Conservation (phyloP, 257 asterid genomes). For the Przewalskia tangutica region DNA sequence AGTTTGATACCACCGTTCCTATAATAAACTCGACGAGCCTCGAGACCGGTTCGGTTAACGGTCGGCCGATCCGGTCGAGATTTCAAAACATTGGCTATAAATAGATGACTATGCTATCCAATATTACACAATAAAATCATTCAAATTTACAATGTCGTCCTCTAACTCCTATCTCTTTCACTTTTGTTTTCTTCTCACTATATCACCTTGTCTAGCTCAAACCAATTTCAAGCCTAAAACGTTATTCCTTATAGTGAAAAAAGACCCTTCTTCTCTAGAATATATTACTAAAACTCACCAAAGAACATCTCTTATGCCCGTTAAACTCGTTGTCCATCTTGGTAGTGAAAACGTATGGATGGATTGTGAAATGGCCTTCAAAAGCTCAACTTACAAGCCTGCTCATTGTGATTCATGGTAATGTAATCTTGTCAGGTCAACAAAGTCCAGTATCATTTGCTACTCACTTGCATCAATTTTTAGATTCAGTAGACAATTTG, state of each 20-base stretch:
- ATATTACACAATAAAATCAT: no score
- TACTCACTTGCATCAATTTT: neutral
- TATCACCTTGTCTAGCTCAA: neutral
- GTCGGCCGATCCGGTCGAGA: no score
- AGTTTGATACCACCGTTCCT: no score
- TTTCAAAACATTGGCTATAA: no score
- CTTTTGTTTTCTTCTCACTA: neutral
- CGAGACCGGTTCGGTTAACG: no score
- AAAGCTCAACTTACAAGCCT: neutral
- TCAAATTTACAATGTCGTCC: no score
- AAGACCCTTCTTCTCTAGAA: neutral
- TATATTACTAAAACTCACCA: neutral
- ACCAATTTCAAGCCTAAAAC: neutral
- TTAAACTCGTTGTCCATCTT: neutral
- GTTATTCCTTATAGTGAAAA: neutral
- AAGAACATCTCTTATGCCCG: neutral
- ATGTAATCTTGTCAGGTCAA: neutral
- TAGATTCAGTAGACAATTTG: neutral
- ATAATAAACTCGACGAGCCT: no score
- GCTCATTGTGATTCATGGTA: neutral
- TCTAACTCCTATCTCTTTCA: neutral
- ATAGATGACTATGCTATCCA: no score
- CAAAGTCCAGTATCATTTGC: no score
- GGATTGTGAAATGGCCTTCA: neutral
- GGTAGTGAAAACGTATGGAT: neutral